Base-by-base conservation (phyloP, 768 basidiomycete genomes). In the Saitozyma podzolica region DNA sequence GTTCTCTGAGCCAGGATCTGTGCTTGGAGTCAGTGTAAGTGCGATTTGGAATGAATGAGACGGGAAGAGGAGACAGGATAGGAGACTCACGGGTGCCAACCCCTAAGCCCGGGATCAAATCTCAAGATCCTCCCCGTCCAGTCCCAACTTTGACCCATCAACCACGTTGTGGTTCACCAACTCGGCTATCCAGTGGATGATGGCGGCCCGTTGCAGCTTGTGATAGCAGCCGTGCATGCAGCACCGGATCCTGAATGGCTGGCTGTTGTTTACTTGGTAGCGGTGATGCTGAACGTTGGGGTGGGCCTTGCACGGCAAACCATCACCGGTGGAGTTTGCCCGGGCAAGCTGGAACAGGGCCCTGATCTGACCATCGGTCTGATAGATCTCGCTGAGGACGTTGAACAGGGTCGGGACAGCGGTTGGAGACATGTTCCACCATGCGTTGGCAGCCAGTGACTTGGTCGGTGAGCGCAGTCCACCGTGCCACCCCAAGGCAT, bases 401-500 rank as follows among this genome's bases (percentile, higher is more conserved):
- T 52, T 17, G 40, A 59, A 59, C 9, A 59, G n/a, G 3, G 9
- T 13, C 5, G 17, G 49, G 40, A 5, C 39, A 1, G 20, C 20
- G 14, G 19, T 8, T 59, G 58, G 1, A 13, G 47, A 14, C n/a
- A 4, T 59, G 58, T 59, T 50, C 58, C 58, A 59, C 58, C 49
- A 59, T 8, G 49, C 47, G n/a, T 59, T 6, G 16, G 10, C 13
- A 2, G 20, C 47, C 14, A 40, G 29, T 29, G 58, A 59, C 49
- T 59, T 59, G 49, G 19, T 59, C 10, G 58, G 19, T 16, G 16
- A 9, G 8, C 47, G 9, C 13, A 59, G 39, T 4, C 50, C 58
- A 37, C 17, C 40, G 40, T 59, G 51, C 58, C 58, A 59, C 9
- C 58, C 58, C n/a, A 59, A 39, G 17, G 58, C 11, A 50, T 59